Percentiles rank a stretch among this genome's conserved stretches.
Conservation (phyloP, 2,329 filamentous ascomycete genomes). For the Monosporascus sp. region DNA sequence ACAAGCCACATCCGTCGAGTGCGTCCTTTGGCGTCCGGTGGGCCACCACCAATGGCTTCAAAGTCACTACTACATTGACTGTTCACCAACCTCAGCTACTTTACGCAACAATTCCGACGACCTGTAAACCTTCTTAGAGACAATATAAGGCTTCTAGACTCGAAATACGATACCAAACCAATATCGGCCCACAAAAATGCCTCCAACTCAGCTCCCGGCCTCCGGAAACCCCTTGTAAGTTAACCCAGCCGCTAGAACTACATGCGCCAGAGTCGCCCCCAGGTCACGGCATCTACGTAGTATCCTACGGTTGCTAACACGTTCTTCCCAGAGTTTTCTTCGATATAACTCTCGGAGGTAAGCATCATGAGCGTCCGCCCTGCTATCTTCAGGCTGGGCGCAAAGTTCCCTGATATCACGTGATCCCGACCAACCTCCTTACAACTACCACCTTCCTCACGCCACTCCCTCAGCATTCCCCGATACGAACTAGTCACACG, state of each 20-base stretch:
- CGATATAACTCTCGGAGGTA: conserved; percentile 74
- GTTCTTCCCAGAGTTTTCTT: conserved; percentile 56
- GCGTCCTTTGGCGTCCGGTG: too few species aligned
- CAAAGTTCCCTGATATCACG: not conserved
- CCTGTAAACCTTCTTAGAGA: too few species aligned
- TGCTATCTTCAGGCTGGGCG: not conserved
- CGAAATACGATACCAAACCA: too few species aligned
- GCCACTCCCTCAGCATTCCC: not conserved
- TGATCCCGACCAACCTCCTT: too few species aligned
- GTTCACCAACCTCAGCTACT: too few species aligned
- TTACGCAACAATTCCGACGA: too few species aligned
- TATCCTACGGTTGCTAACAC: not conserved
- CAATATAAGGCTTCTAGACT: too few species aligned
- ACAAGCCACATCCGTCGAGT: too few species aligned
- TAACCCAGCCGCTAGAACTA: conserved; percentile 3
- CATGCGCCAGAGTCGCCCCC: too few species aligned
- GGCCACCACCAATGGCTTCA: too few species aligned
- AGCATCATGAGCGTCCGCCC: conserved; percentile 23
- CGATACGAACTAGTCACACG: not conserved
- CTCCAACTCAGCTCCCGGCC: conserved; percentile 32
- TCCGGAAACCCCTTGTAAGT: conserved; percentile 41
- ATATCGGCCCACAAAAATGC: conserved; percentile 18
- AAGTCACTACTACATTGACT: too few species aligned
- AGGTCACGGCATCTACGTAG: not conserved
- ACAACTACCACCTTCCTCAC: too few species aligned